A percentile compares a stretch with the other conserved stretches of the same genome.
Conservation (phyloP, 179 eudicot species). For the Spinacia oleracea region DNA sequence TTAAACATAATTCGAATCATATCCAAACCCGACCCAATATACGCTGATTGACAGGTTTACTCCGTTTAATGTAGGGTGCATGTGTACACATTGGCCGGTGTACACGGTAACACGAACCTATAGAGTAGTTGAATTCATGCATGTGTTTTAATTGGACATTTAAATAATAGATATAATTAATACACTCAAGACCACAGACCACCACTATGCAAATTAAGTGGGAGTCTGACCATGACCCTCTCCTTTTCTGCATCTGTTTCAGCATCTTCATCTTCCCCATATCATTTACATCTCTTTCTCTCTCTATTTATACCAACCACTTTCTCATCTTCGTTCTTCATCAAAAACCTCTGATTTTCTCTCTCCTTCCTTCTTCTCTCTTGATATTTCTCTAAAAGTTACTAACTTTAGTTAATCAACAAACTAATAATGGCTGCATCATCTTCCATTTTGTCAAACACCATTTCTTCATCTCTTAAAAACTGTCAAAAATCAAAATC, state of each 20-base stretch:
- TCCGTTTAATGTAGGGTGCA: neutral
- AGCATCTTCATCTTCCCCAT: neutral
- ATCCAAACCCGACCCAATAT: neutral
- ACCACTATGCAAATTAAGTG: neutral
- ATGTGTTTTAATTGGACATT: conserved; percentile 14
- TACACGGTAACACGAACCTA: too few species aligned
- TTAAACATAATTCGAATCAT: too few species aligned
- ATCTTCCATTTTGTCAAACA: conserved; percentile 26
- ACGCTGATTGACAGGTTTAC: too few species aligned
- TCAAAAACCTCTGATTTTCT: neutral
- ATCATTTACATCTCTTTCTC: neutral
- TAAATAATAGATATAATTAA: neutral
- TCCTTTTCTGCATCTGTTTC: neutral
- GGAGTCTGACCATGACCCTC: conserved; percentile 3
- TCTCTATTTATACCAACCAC: conserved; percentile 14
- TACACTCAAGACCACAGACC: conserved; percentile 20
- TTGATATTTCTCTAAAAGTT: neutral
- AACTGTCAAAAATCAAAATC: neutral
- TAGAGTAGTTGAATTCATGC: neutral
- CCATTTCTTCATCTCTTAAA: conserved; percentile 16
- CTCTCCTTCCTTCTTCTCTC: neutral
- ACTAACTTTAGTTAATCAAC: neutral
- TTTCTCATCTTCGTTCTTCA: neutral
- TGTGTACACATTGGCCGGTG: conserved; percentile 13
- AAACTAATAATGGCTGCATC: conserved; percentile 22